A percentile compares a stretch with the other conserved stretches of the same genome.
phyloP scores from a whole-genome alignment of 1,139 yeast species.

The Schizosaccharomyces versatilis region DNA sequence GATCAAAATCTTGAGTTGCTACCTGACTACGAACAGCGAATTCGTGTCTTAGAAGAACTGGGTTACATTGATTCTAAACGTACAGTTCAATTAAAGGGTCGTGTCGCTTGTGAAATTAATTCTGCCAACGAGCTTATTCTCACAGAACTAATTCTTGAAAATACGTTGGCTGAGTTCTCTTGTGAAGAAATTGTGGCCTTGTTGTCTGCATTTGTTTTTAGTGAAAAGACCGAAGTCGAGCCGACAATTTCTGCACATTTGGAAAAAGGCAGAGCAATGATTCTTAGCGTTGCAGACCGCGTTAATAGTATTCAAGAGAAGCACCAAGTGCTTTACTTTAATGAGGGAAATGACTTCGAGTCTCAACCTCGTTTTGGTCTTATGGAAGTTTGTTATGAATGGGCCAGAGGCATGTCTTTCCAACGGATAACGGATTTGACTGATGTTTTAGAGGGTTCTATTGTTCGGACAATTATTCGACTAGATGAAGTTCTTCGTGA shows the following conservation, averaged over 20 bases:
- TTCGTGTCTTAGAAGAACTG: slow-evolving; percentile 48
- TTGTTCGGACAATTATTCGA: slow-evolving; percentile 88
- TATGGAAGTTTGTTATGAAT: slow-evolving; percentile 84
- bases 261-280: slow-evolving; percentile 49
- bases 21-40: slow-evolving; percentile 83
- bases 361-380: slow-evolving; percentile 72
- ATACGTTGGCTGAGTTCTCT: slow-evolving; percentile 77
- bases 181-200: slow-evolving; percentile 92
- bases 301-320: slow-evolving; percentile 40
- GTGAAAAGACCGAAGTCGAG: slow-evolving; percentile 44
- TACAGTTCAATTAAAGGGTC: slow-evolving; percentile 64
- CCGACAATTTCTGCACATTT: slow-evolving; percentile 60
- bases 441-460: slow-evolving; percentile 86
- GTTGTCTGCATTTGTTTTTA: slow-evolving; percentile 76
- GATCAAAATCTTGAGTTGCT: slow-evolving; percentile 74
- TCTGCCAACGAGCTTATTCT: slow-evolving; percentile 77
- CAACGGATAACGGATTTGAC: slow-evolving; percentile 75
- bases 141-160: slow-evolving; percentile 74
- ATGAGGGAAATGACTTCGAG: slow-evolving; percentile 23
- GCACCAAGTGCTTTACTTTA: slow-evolving; percentile 31
- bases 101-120: slow-evolving; percentile 72
- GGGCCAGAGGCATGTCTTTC: slow-evolving; percentile 90
- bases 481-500: slow-evolving; percentile 88
- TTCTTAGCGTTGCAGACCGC: slow-evolving; percentile 45
- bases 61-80: slow-evolving; percentile 57